Evolutionary conservation across 2,329 filamentous ascomycete species (phyloP), one percentile per base, ranked within the genome.

Genomic region (Dothideomycetes sp.): DNA sequence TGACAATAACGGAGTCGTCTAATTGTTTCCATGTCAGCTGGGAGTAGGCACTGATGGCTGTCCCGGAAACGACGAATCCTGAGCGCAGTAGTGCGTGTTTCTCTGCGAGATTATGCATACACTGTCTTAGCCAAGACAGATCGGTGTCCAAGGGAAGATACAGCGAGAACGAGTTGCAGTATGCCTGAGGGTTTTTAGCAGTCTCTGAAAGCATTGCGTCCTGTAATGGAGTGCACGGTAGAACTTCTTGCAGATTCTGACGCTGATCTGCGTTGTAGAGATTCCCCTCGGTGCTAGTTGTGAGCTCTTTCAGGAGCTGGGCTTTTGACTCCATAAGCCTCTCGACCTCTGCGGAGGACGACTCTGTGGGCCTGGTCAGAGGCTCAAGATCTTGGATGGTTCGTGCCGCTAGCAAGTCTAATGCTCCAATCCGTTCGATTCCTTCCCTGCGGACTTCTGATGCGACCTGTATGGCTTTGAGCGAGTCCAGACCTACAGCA

Each of bases 181-280:
- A 94, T 5, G 79, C 69, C 34, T 60, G 61, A 2, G 66, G 47
- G 44, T 79, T 66, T 14, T 64, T 66, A 3, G 68, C 59, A 1
- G 84, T 88, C 60, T 94, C 85, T 0, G 75, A 68, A 12, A 94
- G 67, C 85, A 94, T 93, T 2, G 84, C 79, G 14, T 72, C 64
- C 51, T 95, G 88, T 8, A 91, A 66, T 11, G 78, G 71, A 3
- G 79, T 88, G 55, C 84, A 91, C 4, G 70, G 70, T 14, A 73
- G 52, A 4, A 75, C 56, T 18, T 62, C 59, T 14, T 63, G 54
- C 15, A 60, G 36, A 3, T 51, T 38, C 5, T n/a, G n/a, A n/a
- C n/a, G n/a, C n/a, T n/a, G n/a, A n/a, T n/a, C n/a, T n/a, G n/a
- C n/a, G n/a, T n/a, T n/a, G n/a, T n/a, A n/a, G n/a, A n/a, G n/a